phyloP scores from a whole-genome alignment of 2,329 filamentous ascomycete genomes.

The Verticillium nubilum region DNA sequence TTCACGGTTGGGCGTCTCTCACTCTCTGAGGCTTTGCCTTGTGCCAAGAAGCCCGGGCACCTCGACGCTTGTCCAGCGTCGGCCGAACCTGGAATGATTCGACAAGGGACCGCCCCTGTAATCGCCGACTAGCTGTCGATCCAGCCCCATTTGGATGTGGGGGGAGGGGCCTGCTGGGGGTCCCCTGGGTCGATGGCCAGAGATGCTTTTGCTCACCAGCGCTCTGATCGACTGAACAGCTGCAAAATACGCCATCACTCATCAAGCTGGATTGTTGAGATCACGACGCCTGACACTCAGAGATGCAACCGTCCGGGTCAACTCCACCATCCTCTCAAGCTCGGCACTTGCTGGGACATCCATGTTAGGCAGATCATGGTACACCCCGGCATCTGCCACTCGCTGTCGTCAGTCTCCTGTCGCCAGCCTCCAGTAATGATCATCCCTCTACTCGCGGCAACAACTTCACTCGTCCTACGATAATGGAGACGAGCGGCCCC shows the following conservation, averaged over 20 bases:
- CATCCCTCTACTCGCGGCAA: not conserved
- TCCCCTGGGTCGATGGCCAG: not conserved
- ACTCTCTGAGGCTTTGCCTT: not conserved
- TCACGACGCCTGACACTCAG: not conserved
- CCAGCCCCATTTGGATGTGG: constrained; percentile 1
- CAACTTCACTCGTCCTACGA: not conserved
- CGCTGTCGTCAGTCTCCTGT: not conserved
- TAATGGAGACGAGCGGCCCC: not conserved
- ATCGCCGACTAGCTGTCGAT: constrained; percentile 10
- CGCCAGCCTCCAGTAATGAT: not conserved
- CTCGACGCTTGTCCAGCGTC: not conserved
- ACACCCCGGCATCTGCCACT: not conserved
- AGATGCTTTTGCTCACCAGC: not conserved
- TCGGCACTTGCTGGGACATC: not conserved
- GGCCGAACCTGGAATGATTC: not conserved
- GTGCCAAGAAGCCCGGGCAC: not conserved
- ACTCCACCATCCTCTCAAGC: not conserved
- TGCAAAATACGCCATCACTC: not conserved
- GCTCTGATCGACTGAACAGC: not conserved
- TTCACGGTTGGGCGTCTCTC: not conserved
- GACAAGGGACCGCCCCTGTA: constrained; percentile 8
- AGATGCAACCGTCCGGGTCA: not conserved
- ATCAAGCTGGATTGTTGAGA: constrained; percentile 2
- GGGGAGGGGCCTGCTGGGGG: not conserved
- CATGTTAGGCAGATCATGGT: not conserved